Conservation (phyloP, 2,329 filamentous ascomycete species). For the Paramyrothecium sp. region DNA sequence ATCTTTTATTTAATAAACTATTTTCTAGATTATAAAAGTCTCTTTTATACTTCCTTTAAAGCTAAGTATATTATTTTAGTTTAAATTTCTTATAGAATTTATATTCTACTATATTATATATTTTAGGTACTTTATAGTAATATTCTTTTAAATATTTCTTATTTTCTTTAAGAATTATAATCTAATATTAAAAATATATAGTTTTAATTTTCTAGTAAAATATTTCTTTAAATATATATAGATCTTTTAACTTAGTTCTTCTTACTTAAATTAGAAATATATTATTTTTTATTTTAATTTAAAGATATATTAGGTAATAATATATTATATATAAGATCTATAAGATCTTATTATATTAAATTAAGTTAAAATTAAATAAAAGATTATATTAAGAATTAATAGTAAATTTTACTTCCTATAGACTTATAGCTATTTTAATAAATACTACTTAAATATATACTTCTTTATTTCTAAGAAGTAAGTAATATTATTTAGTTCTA, state of each 20-base stretch:
- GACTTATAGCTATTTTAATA: no score
- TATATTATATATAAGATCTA: no score
- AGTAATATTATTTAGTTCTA: no score
- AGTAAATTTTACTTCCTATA: no score
- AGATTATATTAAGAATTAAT: no score
- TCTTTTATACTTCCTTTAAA: background rate
- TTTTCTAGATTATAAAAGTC: background rate
- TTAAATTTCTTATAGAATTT: background rate
- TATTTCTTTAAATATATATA: background rate
- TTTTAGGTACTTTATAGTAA: background rate
- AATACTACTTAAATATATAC: no score
- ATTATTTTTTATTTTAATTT: background rate
- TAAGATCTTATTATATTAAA: no score
- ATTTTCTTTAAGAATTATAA: background rate
- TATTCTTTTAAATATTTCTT: background rate
- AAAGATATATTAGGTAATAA: background rate
- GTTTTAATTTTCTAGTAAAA: no score
- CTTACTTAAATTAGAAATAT: no score
- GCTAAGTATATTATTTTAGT: background rate
- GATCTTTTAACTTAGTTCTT: no score
- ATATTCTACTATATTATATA: background rate
- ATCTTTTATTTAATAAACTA: background rate
- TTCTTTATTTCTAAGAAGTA: no score
- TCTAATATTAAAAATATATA: background rate
- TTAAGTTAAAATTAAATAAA: background rate